Evolutionary conservation across 2,329 filamentous ascomycete species (phyloP).

Genomic region (Davidsoniella australis): DNA sequence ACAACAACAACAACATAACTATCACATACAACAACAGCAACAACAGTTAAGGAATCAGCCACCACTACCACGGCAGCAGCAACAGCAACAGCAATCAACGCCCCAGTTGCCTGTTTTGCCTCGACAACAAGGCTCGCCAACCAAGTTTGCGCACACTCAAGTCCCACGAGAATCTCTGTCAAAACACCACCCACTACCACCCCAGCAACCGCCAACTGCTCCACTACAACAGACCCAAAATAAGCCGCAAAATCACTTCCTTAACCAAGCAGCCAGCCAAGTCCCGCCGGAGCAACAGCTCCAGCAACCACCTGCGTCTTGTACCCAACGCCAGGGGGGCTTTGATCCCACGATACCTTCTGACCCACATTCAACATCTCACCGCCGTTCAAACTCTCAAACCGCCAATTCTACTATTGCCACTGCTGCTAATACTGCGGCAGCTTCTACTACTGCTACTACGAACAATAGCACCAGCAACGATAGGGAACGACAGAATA

Average conservation of each 20-base stretch:
- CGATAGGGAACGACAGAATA: too few species aligned
- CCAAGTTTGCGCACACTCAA: constrained; percentile 3
- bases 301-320: not conserved
- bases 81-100: constrained; percentile 21
- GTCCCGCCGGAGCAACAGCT: not conserved
- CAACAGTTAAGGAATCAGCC: not conserved
- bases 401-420: not conserved
- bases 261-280: not conserved
- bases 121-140: constrained; percentile 21
- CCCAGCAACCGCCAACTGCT: constrained; percentile 6
- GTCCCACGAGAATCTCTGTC: constrained; percentile 4
- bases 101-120: constrained; percentile 6
- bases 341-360: not conserved
- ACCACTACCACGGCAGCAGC: constrained; percentile 2
- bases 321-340: not conserved
- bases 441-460: too few species aligned
- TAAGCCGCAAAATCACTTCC: constrained; percentile 5
- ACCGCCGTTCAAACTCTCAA: constrained; percentile 5
- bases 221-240: constrained; percentile 10
- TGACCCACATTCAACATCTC: not conserved
- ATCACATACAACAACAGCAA: constrained; percentile 10
- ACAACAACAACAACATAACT: not conserved
- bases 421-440: too few species aligned
- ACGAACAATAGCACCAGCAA: too few species aligned
- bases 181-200: constrained; percentile 4